Conservation (phyloP, 2,329 filamentous ascomycete species). For the Emmonsia crescens region DNA sequence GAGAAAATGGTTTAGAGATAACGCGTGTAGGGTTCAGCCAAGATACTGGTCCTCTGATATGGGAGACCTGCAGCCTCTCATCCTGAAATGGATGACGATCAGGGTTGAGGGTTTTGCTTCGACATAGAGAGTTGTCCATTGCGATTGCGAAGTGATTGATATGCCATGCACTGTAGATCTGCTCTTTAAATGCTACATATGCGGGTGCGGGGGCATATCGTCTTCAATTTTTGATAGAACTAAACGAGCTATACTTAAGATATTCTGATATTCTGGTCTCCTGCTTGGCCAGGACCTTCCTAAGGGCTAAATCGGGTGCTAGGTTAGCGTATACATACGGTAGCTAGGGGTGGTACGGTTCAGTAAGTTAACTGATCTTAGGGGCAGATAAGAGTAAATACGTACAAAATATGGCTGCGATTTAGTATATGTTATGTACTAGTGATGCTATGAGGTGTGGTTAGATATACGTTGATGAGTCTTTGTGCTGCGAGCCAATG, state of each 20-base stretch:
- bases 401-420: neutral
- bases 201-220: neutral
- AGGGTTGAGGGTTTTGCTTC: neutral
- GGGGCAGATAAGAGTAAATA: neutral
- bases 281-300: neutral
- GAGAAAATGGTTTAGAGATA: neutral
- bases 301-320: neutral
- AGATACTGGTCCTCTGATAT: neutral
- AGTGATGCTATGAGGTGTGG: too few relatives aligned
- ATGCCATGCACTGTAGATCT: neutral
- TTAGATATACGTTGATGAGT: too few relatives aligned
- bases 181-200: neutral
- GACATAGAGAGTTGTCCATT: neutral
- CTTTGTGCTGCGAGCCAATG: too few relatives aligned
- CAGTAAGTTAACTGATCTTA: neutral
- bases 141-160: neutral
- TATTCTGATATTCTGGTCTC: neutral
- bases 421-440: too few relatives aligned
- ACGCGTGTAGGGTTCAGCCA: neutral
- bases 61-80: neutral
- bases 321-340: neutral
- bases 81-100: constrained; percentile 1
- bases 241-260: neutral
- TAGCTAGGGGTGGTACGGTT: neutral
- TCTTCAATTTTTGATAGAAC: neutral